These are phyloP conservation scores for Metschnikowia reukaufii DNA, from an alignment of 805 yeast species.

Conservation along the genomic window DNA sequence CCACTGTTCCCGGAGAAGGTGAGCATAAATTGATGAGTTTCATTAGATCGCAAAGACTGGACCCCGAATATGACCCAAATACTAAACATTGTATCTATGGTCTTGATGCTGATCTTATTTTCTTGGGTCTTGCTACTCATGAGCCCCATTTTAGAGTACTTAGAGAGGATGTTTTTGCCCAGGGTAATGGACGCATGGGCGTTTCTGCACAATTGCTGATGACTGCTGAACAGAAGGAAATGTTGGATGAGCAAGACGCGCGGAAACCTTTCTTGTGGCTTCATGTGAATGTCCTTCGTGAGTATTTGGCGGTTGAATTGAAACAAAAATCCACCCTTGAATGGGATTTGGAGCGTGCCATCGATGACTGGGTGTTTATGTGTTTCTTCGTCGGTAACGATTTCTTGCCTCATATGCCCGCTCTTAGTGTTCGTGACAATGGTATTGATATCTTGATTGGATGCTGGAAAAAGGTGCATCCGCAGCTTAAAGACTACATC, in stretches of 20 bases:
- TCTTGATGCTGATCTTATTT: conserved; percentile 94
- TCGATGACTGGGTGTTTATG: conserved; percentile 98
- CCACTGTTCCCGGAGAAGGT: conserved; percentile 99
- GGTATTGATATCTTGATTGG: conserved; percentile 80
- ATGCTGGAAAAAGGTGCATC: conserved; percentile 78
- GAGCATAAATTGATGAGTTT: conserved; percentile 98
- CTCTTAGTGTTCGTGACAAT: conserved; percentile 91
- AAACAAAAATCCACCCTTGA: conserved; percentile 68
- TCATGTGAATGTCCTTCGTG: conserved; percentile 82
- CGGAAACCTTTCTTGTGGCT: conserved; percentile 92
- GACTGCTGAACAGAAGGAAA: conserved; percentile 57
- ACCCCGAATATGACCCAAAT: conserved; percentile 85
- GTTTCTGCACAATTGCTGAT: conserved; percentile 52
- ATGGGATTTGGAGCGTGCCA: conserved; percentile 90
- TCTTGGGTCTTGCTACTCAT: conserved; percentile 93
- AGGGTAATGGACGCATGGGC: conserved; percentile 49
- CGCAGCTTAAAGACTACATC: conserved; percentile 69
- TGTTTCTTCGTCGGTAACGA: conserved; percentile 99
- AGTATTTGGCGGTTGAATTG: conserved; percentile 82
- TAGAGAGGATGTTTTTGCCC: conserved; percentile 95
- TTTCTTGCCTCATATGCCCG: conserved; percentile 94
- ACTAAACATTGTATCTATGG: conserved; percentile 97
- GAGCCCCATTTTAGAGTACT: conserved; percentile 94
- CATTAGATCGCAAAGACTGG: conserved; percentile 84
- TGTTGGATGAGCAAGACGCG: conserved; percentile 42